Conservation (phyloP, 2,329 filamentous ascomycete genomes). For the Cladosporium sp. region DNA sequence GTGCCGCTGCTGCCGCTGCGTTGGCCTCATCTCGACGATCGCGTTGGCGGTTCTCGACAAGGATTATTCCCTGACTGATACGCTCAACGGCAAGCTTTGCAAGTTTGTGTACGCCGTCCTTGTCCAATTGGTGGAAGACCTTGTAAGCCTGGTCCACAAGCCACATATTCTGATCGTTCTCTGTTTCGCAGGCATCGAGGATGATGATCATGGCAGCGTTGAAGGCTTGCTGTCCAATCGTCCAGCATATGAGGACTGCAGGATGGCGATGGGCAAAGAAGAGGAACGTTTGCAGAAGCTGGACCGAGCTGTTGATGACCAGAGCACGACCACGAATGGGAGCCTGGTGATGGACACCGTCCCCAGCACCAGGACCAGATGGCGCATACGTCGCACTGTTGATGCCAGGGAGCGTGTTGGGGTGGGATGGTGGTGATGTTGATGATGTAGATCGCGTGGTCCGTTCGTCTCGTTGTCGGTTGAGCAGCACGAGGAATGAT, state of each 20-base stretch:
- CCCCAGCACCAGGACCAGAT: slow-evolving; percentile 8
- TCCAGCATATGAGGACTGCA: slow-evolving; percentile 50
- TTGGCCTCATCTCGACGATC: slow-evolving; percentile 20
- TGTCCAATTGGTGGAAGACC: slow-evolving; percentile 46
- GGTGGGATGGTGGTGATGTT: slow-evolving; percentile 15
- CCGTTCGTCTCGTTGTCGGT: slow-evolving; percentile 46
- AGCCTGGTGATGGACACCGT: slow-evolving; percentile 29
- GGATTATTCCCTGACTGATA: slow-evolving; percentile 36
- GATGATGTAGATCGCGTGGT: slow-evolving; percentile 26
- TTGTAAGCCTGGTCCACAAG: slow-evolving; percentile 44
- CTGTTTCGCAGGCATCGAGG: slow-evolving; percentile 47
- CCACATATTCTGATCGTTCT: slow-evolving; percentile 38
- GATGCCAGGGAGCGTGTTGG: neutral
- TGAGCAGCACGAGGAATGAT: slow-evolving; percentile 51
- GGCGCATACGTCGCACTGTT: slow-evolving; percentile 8
- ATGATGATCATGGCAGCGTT: slow-evolving; percentile 53
- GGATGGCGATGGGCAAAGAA: slow-evolving; percentile 48
- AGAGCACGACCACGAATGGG: slow-evolving; percentile 41
- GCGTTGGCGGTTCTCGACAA: slow-evolving; percentile 24
- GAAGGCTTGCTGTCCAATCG: slow-evolving; percentile 51
- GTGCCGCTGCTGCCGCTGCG: slow-evolving; percentile 20
- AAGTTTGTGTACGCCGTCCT: slow-evolving; percentile 47
- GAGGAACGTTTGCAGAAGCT: slow-evolving; percentile 47
- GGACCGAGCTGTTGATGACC: slow-evolving; percentile 45
- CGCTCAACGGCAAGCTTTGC: slow-evolving; percentile 46